phyloP scores from a whole-genome alignment of 2,329 filamentous ascomycete species.

The Sporothrix phasma region DNA sequence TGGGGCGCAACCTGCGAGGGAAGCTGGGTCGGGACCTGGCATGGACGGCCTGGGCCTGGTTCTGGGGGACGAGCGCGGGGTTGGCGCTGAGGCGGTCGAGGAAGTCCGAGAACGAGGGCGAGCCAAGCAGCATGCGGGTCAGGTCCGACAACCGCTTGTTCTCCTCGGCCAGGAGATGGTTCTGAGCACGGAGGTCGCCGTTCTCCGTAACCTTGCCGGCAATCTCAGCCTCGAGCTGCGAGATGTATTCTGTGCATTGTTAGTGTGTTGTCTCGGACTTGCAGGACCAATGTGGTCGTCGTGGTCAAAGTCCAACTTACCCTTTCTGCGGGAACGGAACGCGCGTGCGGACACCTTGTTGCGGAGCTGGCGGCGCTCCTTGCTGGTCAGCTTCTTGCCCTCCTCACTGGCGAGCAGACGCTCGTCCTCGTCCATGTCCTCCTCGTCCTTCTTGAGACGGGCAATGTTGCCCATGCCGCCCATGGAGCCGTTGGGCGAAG shows the following conservation, averaged over 20 bases:
- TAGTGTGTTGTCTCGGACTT: slow-evolving; percentile 31
- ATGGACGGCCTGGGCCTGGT: slow-evolving; percentile 24
- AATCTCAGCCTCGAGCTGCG: slow-evolving; percentile 84
- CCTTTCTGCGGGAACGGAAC: slow-evolving; percentile 96
- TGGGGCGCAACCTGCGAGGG: slow-evolving; percentile 28
- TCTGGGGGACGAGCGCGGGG: slow-evolving; percentile 30
- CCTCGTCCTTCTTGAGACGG: slow-evolving; percentile 81
- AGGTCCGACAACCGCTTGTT: slow-evolving; percentile 71
- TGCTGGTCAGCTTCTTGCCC: slow-evolving; percentile 97
- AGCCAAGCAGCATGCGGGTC: slow-evolving; percentile 71
- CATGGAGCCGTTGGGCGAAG: slow-evolving; percentile 42
- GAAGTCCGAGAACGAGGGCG: slow-evolving; percentile 73
- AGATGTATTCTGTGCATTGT: slow-evolving; percentile 77
- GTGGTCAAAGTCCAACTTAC: slow-evolving; percentile 53
- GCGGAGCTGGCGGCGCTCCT: slow-evolving; percentile 89
- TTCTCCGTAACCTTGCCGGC: slow-evolving; percentile 75
- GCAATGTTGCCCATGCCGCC: slow-evolving; percentile 51
- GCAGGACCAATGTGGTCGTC: neutral
- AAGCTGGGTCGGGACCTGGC: neutral
- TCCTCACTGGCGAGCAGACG: slow-evolving; percentile 88
- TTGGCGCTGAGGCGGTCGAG: slow-evolving; percentile 60
- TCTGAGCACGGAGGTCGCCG: slow-evolving; percentile 69
- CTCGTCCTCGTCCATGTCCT: slow-evolving; percentile 98
- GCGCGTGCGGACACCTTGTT: slow-evolving; percentile 98
- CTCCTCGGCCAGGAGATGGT: slow-evolving; percentile 72